Base-by-base conservation (phyloP, 805 yeast genomes). In the Candida tallmaniae region DNA sequence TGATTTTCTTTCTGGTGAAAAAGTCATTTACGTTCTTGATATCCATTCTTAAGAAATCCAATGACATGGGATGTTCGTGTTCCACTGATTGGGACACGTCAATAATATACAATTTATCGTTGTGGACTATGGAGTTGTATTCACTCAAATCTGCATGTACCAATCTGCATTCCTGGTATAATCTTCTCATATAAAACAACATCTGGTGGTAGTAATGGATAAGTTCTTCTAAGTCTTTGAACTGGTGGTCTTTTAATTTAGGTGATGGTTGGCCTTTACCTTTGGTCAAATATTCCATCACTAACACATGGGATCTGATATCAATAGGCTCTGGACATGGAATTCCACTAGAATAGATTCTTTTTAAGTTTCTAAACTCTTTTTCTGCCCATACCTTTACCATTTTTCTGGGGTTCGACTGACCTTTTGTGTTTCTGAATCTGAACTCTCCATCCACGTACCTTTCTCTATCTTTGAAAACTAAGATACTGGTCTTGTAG, bases 311-410 rank as follows among this genome's bases (percentile, higher is more conserved):
- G 20, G 88, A 76, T 49, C 86, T 80, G 37, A 93, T 70, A 46
- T 86, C 95, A 10, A 87, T 60, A 1, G 99, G 98, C 53, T 85
- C 83, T 0, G 99, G 98, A 25, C 87, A 82, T n/a, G 95, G 93
- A 23, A 93, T 83, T 0, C 95, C 95, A 37, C 79, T 73, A 29
- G 72, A 54, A 55, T 83, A 65, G 14, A 93, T 68, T 52, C 99
- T 73, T 56, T 86, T 90, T 58, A 93, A 69, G 54, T 93, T 93
- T 36, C 99, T 65, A 46, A 89, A 90, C 62, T 93, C 99, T 54
- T 93, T 93, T 56, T 93, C 98, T 0, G 98, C 97, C 99, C 99
- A 93, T 16, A 89, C 74, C 57, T 86, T 87, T 42, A 93, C 96
- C 97, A 93, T 90, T 54, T 90, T 90, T 52, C 98, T 73, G 7